Evolutionary conservation across 2,329 filamentous ascomycete genomes (phyloP), one percentile per base, ranked within the genome.

Genomic region (Phialophora chinensis): DNA sequence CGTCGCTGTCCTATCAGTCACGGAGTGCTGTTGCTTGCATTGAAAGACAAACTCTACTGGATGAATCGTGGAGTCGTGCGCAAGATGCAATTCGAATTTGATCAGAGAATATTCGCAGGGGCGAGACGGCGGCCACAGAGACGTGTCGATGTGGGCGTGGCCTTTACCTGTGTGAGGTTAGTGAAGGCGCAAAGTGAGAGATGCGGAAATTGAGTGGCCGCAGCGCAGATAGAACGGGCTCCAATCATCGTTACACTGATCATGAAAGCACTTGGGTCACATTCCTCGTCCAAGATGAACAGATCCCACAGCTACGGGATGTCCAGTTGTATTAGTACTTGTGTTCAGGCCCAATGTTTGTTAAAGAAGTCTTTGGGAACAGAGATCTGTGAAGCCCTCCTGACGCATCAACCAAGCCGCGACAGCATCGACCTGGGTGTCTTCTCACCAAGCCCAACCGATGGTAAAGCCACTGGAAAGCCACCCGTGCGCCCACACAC

Each of bases 161-260:
- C 35, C 38, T 44, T 44, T 42, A 29, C 29, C 25, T n/a, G 25
- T 35, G 55, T 53, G 56, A 38, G 49, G 49, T 29, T 31, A 61
- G 59, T 54, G 59, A n/a, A 31, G 47, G 61, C 61, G 31, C 20
- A 53, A 63, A 38, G 49, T 58, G 42, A 35, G 56, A 25, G 60
- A 23, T 52, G 23, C 60, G 65, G 65, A 66, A 60, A 66, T 66
- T 66, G 65, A 66, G 54, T 33, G 12, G 33, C 25, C 38, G 17
- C 23, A 14, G 33, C 38, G 25, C 27, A 31, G 31, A 12, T 54
- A 52, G 35, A 55, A n/a, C 53, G 4, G 12, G 53, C 27, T 12
- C 53, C 53, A 55, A 55, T 55, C 53, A 55, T 17, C 4, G 53
- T 35, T 8, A 17, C 31, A 7, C 29, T 55, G 29, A 55, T 35